phyloP scores from a whole-genome alignment of 148 eudicot genomes.

The Gaultheria prostrata region DNA sequence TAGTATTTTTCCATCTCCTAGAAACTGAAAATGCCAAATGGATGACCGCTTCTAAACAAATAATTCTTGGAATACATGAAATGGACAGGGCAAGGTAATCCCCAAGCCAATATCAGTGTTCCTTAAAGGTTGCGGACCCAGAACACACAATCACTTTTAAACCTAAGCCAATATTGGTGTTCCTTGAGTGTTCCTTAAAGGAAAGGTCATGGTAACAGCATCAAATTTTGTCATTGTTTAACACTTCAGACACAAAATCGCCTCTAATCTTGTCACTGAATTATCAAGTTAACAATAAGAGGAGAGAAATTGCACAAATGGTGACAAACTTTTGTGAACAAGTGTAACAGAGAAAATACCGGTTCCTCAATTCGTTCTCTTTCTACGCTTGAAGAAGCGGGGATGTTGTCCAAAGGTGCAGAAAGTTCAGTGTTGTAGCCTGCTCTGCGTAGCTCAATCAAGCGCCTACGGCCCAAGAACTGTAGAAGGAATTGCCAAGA shows the following conservation, averaged over 20 bases:
- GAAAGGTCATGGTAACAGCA: conserved; percentile 4
- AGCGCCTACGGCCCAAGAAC: conserved; percentile 90
- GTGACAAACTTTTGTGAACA: neutral
- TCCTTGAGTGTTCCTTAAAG: neutral
- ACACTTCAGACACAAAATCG: too few relatives aligned
- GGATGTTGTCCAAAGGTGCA: conserved; percentile 85
- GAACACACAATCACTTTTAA: too few relatives aligned
- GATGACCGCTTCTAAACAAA: neutral
- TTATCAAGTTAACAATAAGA: neutral
- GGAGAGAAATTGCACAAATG: neutral
- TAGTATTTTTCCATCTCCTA: neutral
- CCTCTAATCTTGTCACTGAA: neutral
- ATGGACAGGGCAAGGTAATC: neutral
- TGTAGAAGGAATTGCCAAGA: conserved; percentile 28
- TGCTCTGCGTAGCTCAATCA: conserved; percentile 69
- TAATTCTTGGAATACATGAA: neutral
- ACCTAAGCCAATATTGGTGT: neutral
- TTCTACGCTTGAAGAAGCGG: conserved; percentile 60
- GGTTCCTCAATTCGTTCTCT: conserved; percentile 83
- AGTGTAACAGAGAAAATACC: conserved; percentile 37
- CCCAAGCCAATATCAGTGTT: neutral
- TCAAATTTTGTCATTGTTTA: neutral
- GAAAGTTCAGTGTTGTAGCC: conserved; percentile 79
- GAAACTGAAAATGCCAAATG: neutral
- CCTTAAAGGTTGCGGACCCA: neutral